Percentiles rank a stretch among this genome's conserved stretches.
phyloP scores from a whole-genome alignment of 805 yeast genomes.

The Yueomyces sinensis region DNA sequence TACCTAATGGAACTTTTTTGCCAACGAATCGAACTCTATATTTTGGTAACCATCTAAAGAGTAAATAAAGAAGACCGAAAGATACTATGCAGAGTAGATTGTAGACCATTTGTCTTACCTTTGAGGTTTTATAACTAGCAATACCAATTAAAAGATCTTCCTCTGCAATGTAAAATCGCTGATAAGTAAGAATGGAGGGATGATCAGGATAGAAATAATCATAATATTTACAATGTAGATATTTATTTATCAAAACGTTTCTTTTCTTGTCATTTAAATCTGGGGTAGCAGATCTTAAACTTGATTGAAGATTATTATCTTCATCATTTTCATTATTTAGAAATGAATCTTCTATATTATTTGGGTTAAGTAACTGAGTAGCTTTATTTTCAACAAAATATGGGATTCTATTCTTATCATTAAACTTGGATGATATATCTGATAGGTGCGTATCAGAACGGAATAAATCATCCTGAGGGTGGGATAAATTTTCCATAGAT shows the following conservation, averaged over 20 bases:
- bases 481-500: neutral
- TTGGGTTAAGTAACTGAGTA: conserved; percentile 24
- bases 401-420: conserved; percentile 27
- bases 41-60: conserved; percentile 79
- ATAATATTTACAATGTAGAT: conserved; percentile 25
- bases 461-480: neutral
- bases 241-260: conserved; percentile 6
- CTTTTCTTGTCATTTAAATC: neutral
- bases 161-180: conserved; percentile 85
- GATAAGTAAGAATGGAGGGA: conserved; percentile 38
- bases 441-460: neutral
- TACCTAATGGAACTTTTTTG: conserved; percentile 50
- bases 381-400: conserved; percentile 23
- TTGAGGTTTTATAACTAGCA: conserved; percentile 67
- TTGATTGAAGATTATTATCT: conserved; percentile 6
- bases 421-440: conserved; percentile 20
- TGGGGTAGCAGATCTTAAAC: neutral
- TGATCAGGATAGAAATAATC: conserved; percentile 31
- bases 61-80: conserved; percentile 57
- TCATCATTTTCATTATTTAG: conserved; percentile 7
- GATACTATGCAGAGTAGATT: conserved; percentile 43
- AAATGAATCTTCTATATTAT: conserved; percentile 11
- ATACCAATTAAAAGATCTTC: conserved; percentile 91
- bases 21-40: conserved; percentile 61
- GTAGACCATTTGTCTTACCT: conserved; percentile 34